These are phyloP conservation scores for Chlamydomonas reinhardtii DNA, from an alignment of 163 green algal genomes.

Conservation along the genomic window DNA sequence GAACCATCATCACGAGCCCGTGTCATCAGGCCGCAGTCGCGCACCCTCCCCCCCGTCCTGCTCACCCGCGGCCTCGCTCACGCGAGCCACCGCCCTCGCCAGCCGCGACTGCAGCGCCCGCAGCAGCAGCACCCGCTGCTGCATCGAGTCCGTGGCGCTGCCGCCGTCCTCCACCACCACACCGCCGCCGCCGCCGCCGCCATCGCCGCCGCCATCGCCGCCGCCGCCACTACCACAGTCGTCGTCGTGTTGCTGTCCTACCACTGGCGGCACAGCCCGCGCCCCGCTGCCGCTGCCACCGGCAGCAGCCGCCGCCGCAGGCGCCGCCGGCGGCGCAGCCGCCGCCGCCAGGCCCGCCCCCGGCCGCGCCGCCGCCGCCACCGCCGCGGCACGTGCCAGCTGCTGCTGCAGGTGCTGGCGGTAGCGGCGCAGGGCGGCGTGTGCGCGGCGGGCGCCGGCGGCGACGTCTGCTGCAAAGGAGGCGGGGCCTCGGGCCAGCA, in stretches of 20 bases:
- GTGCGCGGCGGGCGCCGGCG: neutral
- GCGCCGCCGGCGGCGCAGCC: neutral
- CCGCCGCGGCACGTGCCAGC: neutral
- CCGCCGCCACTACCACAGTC: neutral
- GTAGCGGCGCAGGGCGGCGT: neutral
- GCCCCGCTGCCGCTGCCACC: no score
- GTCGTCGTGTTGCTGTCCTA: no score
- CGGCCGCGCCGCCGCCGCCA: neutral
- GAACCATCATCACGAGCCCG: no score
- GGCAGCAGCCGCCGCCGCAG: no score
- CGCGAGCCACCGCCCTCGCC: constrained; percentile 18
- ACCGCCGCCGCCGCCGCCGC: neutral
- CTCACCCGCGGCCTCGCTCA: constrained; percentile 28
- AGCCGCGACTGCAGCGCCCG: constrained; percentile 62
- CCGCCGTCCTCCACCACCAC: neutral
- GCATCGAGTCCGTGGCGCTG: constrained; percentile 63
- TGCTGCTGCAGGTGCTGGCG: no score
- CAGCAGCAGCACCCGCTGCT: constrained; percentile 73
- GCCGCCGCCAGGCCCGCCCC: no score
- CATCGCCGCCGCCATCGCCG: neutral
- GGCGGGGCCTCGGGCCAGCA: constrained; percentile 68
- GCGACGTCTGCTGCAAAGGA: constrained; percentile 63
- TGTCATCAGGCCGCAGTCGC: no score
- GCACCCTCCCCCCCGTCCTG: no score
- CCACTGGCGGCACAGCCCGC: no score